Base-by-base conservation (phyloP, 139 green algal species). In the Tetratostichococcus sp. region DNA sequence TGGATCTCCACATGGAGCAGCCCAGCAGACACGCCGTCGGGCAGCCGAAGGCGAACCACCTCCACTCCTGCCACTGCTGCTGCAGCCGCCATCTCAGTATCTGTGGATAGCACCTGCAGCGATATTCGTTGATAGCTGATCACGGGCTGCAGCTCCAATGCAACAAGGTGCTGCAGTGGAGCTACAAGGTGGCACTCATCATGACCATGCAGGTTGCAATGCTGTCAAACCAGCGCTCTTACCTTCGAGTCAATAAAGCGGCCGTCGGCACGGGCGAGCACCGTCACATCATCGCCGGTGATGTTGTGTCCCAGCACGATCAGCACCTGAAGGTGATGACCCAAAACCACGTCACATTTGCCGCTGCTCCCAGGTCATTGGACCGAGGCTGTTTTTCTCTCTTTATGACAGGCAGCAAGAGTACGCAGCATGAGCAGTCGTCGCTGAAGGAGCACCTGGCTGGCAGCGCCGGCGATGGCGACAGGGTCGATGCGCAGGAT, bases 241-340 rank as follows among this genome's bases (percentile, higher is more conserved):
- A 68, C 23, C 74, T 73, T 33, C 39, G 74, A 70, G 31, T 79
- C 69, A n/a, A 87, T 32, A n/a, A 86, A 86, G 6, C 31, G 34
- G 23, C 72, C 80, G 58, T 85, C 70, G 59, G 81, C 62, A 21
- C 82, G 71, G n/a, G 69, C 71, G 65, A 86, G 70, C 69, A 86
- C 65, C 65, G 75, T 72, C 35, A 43, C 76, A 26, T 78, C 76
- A 67, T 79, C 70, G 42, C 78, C 76, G 33, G 78, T 35, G 43
- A 84, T 72, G 75, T 82, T 78, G 31, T 72, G 23, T 8, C 79
- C 79, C 25, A 5, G 16, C 68, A 84, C 39, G 0, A 30, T 23
- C 39, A 84, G 50, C 50, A 62, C 50, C 50, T 62, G 50, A 35
- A 31, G 42, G 39, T 50, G 39, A 50, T 35, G 25, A 65, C 62